These are phyloP conservation scores for Camellia japonica DNA, from an alignment of 148 eudicot species.

Conservation along the genomic window DNA sequence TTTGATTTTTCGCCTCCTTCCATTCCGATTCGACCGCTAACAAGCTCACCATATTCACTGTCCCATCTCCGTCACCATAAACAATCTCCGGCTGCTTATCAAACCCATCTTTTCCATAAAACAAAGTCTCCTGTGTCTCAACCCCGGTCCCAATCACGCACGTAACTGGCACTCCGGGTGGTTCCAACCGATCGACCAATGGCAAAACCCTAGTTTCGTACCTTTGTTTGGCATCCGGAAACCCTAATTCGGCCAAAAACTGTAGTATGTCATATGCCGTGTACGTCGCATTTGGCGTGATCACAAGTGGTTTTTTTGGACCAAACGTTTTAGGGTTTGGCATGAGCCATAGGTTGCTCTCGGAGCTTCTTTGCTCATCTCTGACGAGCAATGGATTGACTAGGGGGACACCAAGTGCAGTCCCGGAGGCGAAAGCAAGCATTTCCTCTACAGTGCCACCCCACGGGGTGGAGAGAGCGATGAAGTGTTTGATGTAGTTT, in stretches of 20 bases:
- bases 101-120: conserved; percentile 57
- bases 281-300: conserved; percentile 48
- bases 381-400: conserved; percentile 76
- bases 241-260: conserved; percentile 73
- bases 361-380: conserved; percentile 80
- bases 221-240: conserved; percentile 28
- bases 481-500: conserved; percentile 68
- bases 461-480: conserved; percentile 85
- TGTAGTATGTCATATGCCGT: conserved; percentile 42
- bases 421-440: conserved; percentile 88
- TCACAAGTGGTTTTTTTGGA: conserved; percentile 37
- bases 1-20: conserved; percentile 39
- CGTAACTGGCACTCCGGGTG: conserved; percentile 61
- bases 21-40: conserved; percentile 48
- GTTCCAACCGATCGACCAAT: conserved; percentile 36
- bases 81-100: conserved; percentile 62
- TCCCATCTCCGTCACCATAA: conserved; percentile 94
- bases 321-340: conserved; percentile 54
- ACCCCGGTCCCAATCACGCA: conserved; percentile 68
- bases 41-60: conserved; percentile 82
- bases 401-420: conserved; percentile 79
- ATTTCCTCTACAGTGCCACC: conserved; percentile 76
- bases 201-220: conserved; percentile 60
- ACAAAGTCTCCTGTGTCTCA: conserved; percentile 60
- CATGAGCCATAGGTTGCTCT: conserved; percentile 89